Conservation (phyloP, 2,329 filamentous ascomycete species). For the Penicillium sp. region DNA sequence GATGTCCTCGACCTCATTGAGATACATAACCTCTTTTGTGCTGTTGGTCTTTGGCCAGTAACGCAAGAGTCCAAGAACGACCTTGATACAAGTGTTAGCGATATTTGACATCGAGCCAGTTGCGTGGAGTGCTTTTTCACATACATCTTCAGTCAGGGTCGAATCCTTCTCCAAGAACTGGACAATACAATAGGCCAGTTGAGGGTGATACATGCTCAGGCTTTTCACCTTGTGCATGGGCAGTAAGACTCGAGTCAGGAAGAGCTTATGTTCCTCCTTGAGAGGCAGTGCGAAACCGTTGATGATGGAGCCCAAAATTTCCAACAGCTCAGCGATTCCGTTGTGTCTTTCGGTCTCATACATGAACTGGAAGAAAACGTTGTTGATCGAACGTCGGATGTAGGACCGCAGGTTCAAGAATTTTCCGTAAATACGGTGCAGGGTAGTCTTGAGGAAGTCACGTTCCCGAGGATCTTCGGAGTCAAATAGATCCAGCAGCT, state of each 20-base stretch:
- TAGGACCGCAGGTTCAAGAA: slow-evolving; percentile 97
- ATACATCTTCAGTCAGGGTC: slow-evolving; percentile 91
- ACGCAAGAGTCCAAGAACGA: slow-evolving; percentile 88
- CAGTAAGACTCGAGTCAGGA: slow-evolving; percentile 88
- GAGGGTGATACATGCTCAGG: slow-evolving; percentile 99
- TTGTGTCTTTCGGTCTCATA: slow-evolving; percentile 99
- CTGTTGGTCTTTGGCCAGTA: slow-evolving; percentile 99
- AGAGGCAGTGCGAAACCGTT: slow-evolving; percentile 96
- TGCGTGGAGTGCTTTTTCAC: slow-evolving; percentile 21
- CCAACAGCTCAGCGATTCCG: slow-evolving; percentile 92
- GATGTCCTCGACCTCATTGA: slow-evolving; percentile 99
- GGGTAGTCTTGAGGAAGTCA: slow-evolving; percentile 96
- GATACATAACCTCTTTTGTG: slow-evolving; percentile 99
- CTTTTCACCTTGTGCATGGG: slow-evolving; percentile 98
- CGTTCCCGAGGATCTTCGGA: slow-evolving; percentile 96
- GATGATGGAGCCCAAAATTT: slow-evolving; percentile 98
- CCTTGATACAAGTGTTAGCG: slow-evolving; percentile 53
- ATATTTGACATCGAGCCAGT: neutral
- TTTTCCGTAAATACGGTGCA: slow-evolving; percentile 98
- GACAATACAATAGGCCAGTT: slow-evolving; percentile 97
- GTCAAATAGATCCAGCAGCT: slow-evolving; percentile 96
- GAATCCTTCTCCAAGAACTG: slow-evolving; percentile 99
- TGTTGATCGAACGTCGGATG: slow-evolving; percentile 98
- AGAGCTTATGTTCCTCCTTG: slow-evolving; percentile 98
- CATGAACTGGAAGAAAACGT: slow-evolving; percentile 99